Evolutionary conservation across 2,329 filamentous ascomycete genomes (phyloP), one percentile per base, ranked within the genome.

Genomic region (Herpotrichia juniperi): DNA sequence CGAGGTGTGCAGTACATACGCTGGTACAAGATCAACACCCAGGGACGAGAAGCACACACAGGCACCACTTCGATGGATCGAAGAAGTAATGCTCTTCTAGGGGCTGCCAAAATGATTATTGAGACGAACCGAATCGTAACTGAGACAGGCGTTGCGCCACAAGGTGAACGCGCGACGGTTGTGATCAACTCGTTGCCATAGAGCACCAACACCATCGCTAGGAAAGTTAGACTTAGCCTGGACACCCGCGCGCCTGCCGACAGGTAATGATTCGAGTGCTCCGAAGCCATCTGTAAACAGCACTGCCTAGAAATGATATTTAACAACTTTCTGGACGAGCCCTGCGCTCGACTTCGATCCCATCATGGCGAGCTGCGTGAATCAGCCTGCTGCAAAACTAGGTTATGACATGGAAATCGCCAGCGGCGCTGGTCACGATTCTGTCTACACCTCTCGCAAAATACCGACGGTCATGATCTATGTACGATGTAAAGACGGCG

Each of bases 201-300:
- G 4, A 86, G 81, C 54, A 87, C 87, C 6, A 90, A 90, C 69
- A 90, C 87, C 0, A 84, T 90, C 1, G 85, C 87, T 0, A 85
- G 86, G 0, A 69, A 75, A 19, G 88, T 89, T 8, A 78, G 77
- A 48, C 87, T 89, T 67, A 83, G 79, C 22, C 79, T 89, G 4
- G 87, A 90, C 62, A 80, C 89, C 40, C 82, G 87, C 26, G 79
- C 81, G 0, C 78, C 76, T 3, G 74, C 79, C 26, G 81, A 86
- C 58, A 74, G 87, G 21, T 85, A 87, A 65, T 67, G 74, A 11
- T 79, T 78, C 53, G 62, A 66, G 2, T 82, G 83, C 26, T 89
- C 88, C 61, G 77, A 76, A 9, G 68, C 63, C n/a, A 82, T 89
- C 46, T 48, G 43, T 31, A n/a, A 51, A 31, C 84, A 83, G 0